Base-by-base conservation (phyloP, 129 eudicot species). In the Escallonia herrerae region DNA sequence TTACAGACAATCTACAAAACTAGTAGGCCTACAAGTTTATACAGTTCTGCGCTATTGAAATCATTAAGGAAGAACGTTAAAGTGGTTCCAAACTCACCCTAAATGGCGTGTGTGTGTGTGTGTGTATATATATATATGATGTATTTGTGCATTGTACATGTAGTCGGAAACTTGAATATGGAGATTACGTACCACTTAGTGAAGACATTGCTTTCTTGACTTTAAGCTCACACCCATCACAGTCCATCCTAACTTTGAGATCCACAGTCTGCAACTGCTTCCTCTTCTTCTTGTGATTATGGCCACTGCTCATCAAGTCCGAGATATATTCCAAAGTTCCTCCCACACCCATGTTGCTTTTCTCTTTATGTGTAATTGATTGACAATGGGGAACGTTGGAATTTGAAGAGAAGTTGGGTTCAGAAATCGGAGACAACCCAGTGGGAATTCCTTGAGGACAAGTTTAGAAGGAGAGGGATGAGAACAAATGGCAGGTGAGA, bases 161-260 rank as follows among this genome's bases (percentile, higher is more conserved):
- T 22, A 22, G 33, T 22, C 33, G 33, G 33, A 22, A 22, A 22
- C 33, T 22, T 22, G 33, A 22, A 22, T 22, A 22, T 22, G 33
- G 33, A 22, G 33, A 22, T 6, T 4, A 69, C 50, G 47, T 72
- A 85, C 91, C 91, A 58, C 71, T 74, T 22, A 86, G 69, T 14
- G 96, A 85, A 68, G 83, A 76, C 60, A 89, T 50, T 42, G 96
- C 77, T n/a, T 89, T 89, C 87, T 89, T 89, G 86, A 89, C 96
- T 76, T 85, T 85, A 39, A 74, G 94, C 69, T 80, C 96, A 70
- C 96, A 89, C 45, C 96, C 96, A 81, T 85, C 90, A 69, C 96
- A 89, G 52, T 89, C 96, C 90, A 89, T 89, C 68, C 95, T 79
- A 48, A 89, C 86, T 72, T 89, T 89, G 62, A 89, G 90, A 65